phyloP scores from a whole-genome alignment of 1,284 basidiomycete genomes.

The Apiotrichum sp. region DNA sequence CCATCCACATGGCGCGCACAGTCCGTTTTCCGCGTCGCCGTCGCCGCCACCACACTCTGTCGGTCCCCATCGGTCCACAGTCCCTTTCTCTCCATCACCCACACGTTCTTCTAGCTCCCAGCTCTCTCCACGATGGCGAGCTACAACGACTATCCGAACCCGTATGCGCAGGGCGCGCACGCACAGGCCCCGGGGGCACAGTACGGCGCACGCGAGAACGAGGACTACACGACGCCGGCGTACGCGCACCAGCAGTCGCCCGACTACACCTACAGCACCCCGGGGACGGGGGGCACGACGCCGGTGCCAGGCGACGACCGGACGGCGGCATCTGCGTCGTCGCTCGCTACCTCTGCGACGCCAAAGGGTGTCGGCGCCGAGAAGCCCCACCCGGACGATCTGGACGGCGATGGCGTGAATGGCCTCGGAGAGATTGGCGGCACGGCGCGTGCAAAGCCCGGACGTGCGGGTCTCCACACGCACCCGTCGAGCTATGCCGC shows the following conservation, averaged over 20 bases:
- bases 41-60: too few species aligned
- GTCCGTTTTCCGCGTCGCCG: too few species aligned
- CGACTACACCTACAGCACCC: neutral
- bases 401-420: constrained; percentile 7
- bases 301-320: constrained; percentile 27
- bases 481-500: constrained; percentile 32
- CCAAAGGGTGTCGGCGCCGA: constrained; percentile 12
- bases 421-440: constrained; percentile 9
- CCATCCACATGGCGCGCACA: too few species aligned
- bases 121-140: constrained; percentile 6
- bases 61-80: too few species aligned
- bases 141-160: constrained; percentile 17
- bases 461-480: constrained; percentile 27
- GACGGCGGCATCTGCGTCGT: neutral
- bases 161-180: constrained; percentile 5
- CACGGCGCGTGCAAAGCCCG: constrained; percentile 25
- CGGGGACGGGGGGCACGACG: neutral
- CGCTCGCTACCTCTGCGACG: neutral
- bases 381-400: constrained; percentile 5
- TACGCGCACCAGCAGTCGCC: constrained; percentile 4
- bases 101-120: too few species aligned
- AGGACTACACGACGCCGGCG: neutral
- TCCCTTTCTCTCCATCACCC: constrained; percentile 2
- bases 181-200: neutral
- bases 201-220: neutral